Percentiles rank a stretch among this genome's conserved stretches.
Conservation (phyloP, 345 rosid genomes). For the Hirschfeldia incana region DNA sequence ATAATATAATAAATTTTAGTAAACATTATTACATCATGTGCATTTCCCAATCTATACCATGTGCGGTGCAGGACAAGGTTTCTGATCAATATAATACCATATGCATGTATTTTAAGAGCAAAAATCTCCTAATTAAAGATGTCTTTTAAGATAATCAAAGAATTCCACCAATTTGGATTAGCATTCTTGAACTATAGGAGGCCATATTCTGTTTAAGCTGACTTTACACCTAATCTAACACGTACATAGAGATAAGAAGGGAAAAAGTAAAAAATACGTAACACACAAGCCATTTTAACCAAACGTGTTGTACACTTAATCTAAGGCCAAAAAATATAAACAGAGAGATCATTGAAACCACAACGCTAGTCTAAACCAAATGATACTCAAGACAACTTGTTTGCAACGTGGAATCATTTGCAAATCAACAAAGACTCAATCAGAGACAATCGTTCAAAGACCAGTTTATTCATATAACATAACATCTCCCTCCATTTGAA, state of each 20-base stretch:
- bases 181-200: background rate
- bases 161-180: background rate
- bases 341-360: background rate
- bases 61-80: constrained; percentile 22
- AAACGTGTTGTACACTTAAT: constrained; percentile 3
- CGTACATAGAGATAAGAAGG: background rate
- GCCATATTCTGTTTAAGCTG: background rate
- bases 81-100: constrained; percentile 5
- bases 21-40: background rate
- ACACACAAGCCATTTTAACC: background rate
- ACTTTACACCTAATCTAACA: background rate
- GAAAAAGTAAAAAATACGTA: background rate
- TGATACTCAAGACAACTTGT: background rate
- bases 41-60: constrained; percentile 7
- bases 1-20: background rate
- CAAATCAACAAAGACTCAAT: background rate
- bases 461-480: background rate
- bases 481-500: constrained; percentile 1
- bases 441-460: background rate
- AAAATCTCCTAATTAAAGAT: background rate
- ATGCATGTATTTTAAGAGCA: constrained; percentile 1
- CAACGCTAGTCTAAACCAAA: background rate
- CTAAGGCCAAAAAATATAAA: background rate
- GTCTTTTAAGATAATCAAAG: background rate
- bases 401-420: background rate